Percentiles rank a stretch among this genome's conserved stretches.
phyloP scores from a whole-genome alignment of 768 basidiomycete genomes.

The Auriscalpium vulgare region DNA sequence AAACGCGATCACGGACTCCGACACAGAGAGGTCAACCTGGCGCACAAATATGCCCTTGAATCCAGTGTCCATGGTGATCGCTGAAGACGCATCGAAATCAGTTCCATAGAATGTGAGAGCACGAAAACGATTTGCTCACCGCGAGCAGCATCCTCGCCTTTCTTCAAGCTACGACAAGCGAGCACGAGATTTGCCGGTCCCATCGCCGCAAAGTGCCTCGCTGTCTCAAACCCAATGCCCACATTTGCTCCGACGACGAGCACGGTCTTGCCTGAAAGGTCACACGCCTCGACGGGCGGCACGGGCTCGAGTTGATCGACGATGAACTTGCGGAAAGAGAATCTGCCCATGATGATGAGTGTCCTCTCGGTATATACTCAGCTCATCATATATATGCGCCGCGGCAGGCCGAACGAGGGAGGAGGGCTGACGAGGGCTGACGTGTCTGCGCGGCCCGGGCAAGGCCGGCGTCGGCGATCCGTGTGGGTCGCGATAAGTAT shows the following conservation, averaged over 20 bases:
- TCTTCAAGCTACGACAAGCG: slow-evolving; percentile 5
- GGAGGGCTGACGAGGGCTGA: no score
- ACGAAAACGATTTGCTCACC: background rate
- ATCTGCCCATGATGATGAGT: slow-evolving; percentile 5
- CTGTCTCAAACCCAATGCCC: slow-evolving; percentile 13
- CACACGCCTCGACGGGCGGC: background rate
- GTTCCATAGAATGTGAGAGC: background rate
- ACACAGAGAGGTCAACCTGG: slow-evolving; percentile 18
- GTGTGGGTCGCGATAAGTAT: no score
- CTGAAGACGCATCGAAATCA: slow-evolving; percentile 4
- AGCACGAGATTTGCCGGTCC: slow-evolving; percentile 10
- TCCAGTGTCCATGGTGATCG: slow-evolving; percentile 13
- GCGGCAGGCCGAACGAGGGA: no score
- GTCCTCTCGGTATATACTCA: background rate
- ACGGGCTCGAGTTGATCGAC: slow-evolving; percentile 3
- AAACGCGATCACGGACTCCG: slow-evolving; percentile 18
- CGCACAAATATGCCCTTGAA: slow-evolving; percentile 14
- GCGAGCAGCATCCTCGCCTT: slow-evolving; percentile 6
- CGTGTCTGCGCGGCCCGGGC: no score
- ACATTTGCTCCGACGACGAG: slow-evolving; percentile 13
- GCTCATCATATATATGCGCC: no score
- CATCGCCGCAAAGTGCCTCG: slow-evolving; percentile 14
- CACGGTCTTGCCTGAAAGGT: slow-evolving; percentile 13
- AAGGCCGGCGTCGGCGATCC: no score
- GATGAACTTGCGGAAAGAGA: background rate